These are phyloP conservation scores for Suaeda aralocaspica DNA, from an alignment of 148 eudicot genomes.

Conservation along the genomic window DNA sequence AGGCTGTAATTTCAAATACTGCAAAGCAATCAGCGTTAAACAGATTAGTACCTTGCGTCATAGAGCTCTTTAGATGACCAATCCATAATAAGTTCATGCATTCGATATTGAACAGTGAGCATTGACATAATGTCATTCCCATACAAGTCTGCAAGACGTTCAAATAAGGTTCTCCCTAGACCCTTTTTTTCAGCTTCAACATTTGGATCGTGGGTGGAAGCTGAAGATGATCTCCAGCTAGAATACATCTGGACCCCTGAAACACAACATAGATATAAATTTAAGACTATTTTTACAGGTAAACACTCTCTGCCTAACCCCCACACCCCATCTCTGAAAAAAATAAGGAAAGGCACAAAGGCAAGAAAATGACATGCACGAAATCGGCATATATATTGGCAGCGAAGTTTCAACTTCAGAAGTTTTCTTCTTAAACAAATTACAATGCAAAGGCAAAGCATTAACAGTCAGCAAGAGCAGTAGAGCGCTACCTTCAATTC, in stretches of 20 bases:
- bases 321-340: too few species aligned
- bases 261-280: slow-evolving; percentile 9
- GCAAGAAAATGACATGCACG: neutral
- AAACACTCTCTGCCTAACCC: neutral
- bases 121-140: slow-evolving; percentile 82
- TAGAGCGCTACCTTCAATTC: neutral
- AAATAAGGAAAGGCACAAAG: too few species aligned
- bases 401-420: neutral
- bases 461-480: neutral
- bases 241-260: slow-evolving; percentile 90
- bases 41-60: slow-evolving; percentile 58
- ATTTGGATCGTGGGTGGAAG: slow-evolving; percentile 93
- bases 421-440: neutral
- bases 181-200: slow-evolving; percentile 97
- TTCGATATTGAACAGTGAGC: slow-evolving; percentile 99
- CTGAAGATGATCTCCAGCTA: slow-evolving; percentile 87
- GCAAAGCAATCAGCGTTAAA: neutral
- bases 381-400: neutral
- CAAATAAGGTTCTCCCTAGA: slow-evolving; percentile 85
- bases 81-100: slow-evolving; percentile 91
- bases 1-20: neutral
- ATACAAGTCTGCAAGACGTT: slow-evolving; percentile 89
- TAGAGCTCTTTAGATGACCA: slow-evolving; percentile 97
- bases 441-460: neutral
- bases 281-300: neutral